phyloP scores from a whole-genome alignment of 495 filamentous ascomycete genomes.

The Tetracladium setigerum region DNA sequence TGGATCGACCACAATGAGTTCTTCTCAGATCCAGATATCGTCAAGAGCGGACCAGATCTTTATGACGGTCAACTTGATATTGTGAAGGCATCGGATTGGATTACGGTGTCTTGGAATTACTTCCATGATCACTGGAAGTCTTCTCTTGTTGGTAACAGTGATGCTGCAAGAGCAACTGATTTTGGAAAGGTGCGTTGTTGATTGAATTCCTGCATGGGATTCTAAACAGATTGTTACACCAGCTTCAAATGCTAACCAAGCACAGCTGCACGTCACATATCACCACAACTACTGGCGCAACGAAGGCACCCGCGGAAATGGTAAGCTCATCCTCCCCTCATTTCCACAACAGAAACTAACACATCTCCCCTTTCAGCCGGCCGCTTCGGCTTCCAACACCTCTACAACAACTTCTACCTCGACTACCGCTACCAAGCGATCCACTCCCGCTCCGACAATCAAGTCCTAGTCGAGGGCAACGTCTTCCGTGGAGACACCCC shows the following conservation, averaged over 20 bases:
- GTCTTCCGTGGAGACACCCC: slow-evolving; percentile 28
- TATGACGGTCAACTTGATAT: slow-evolving; percentile 27
- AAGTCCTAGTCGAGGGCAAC: slow-evolving; percentile 54
- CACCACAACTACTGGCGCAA: slow-evolving; percentile 48
- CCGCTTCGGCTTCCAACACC: slow-evolving; percentile 43
- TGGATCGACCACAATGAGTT: slow-evolving; percentile 48
- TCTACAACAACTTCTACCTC: slow-evolving; percentile 20
- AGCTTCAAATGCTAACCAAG: slow-evolving; percentile 19
- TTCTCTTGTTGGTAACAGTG: slow-evolving; percentile 43
- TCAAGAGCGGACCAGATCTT: slow-evolving; percentile 19
- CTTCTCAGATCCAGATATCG: slow-evolving; percentile 23
- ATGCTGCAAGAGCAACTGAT: slow-evolving; percentile 3
- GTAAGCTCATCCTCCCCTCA: no score
- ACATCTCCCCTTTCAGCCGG: slow-evolving; percentile 29
- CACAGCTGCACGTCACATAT: slow-evolving; percentile 38
- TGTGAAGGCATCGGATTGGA: slow-evolving; percentile 38
- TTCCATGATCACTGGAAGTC: slow-evolving; percentile 51
- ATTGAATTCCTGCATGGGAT: no score
- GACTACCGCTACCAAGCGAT: slow-evolving; percentile 40
- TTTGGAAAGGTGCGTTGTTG: no score
- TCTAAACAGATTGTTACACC: no score
- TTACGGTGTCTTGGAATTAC: slow-evolving; percentile 42
- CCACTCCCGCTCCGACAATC: slow-evolving; percentile 59
- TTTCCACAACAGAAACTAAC: no score
- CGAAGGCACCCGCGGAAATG: slow-evolving; percentile 38